phyloP scores from a whole-genome alignment of 192 early-diverging fungal genomes.

The Coemansia sp. region DNA sequence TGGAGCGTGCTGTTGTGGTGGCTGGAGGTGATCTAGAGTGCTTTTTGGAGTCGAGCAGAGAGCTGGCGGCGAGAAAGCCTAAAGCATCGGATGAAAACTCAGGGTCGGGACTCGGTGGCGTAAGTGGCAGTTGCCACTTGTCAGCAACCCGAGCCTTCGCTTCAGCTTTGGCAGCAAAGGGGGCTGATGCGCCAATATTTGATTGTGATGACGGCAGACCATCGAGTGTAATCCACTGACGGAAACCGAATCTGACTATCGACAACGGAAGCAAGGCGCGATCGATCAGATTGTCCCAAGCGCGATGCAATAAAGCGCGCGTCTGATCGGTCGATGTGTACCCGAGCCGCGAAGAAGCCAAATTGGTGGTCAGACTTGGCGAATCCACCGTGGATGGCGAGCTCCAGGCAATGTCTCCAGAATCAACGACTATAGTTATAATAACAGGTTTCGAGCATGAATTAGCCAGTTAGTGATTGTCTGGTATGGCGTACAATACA shows the following conservation, averaged over 20 bases:
- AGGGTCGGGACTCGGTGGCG: slow-evolving; percentile 27
- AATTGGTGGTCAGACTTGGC: neutral
- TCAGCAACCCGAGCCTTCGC: neutral
- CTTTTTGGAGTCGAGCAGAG: slow-evolving; percentile 1
- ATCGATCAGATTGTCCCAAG: slow-evolving; percentile 50
- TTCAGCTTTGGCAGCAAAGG: neutral
- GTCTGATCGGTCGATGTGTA: neutral
- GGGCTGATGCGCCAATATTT: neutral
- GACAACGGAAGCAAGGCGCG: slow-evolving; percentile 44
- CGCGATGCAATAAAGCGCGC: slow-evolving; percentile 27
- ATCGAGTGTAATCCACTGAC: slow-evolving; percentile 49
- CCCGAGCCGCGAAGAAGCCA: neutral
- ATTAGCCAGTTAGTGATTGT: neutral
- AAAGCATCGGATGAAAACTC: slow-evolving; percentile 18
- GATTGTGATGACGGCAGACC: neutral
- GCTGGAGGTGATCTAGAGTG: neutral
- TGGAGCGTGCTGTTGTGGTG: neutral
- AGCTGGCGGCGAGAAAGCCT: slow-evolving; percentile 25
- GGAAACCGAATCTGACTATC: slow-evolving; percentile 51
- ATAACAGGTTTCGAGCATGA: neutral
- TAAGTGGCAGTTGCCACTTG: slow-evolving; percentile 24
- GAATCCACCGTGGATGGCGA: neutral
- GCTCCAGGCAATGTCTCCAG: slow-evolving; percentile 43
- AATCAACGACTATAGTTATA: slow-evolving; percentile 20
- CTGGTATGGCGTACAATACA: neutral